Evolutionary conservation across 495 filamentous ascomycete species (phyloP), one percentile per base, ranked within the genome.

Genomic region (Penicillium chermesinum): DNA sequence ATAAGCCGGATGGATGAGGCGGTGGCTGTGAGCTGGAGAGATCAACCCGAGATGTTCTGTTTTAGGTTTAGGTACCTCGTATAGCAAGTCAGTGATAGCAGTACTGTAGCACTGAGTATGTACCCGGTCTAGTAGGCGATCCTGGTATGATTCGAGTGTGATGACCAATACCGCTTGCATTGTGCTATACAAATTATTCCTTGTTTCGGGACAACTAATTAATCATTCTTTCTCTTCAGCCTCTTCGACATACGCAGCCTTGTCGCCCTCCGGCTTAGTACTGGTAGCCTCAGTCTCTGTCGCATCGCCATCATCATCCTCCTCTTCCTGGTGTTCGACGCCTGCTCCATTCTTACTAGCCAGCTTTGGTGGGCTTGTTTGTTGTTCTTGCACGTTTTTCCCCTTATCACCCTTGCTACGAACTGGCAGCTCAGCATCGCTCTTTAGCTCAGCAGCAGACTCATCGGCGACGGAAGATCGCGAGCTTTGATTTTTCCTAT

Each of bases 401-500:
- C 58, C 65, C 49, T 63, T 60, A 3, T 47, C 33, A 5, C 43
- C 48, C 40, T 38, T n/a, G 46, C 40, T 15, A 44, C 45, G 35
- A 55, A 34, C 1, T 4, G 52, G 32, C 9, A 46, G 34, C 27
- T 58, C 63, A 10, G 47, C 48, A 19, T 63, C 61, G 36, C 56
- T 58, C 45, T 58, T 59, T 27, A 51, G 20, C 34, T 69, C 65
- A 7, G 54, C 44, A 8, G 39, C 57, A 9, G 60, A 61, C 33
- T 69, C 60, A 6, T 65, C 61, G 8, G 44, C 52, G 7, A 40
- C 37, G 42, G 47, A 59, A 16, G 48, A 43, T 6, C 36, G 38
- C 0, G 50, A 46, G 3, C 43, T 49, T 2, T 37, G 40, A 8
- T 54, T 51, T 5, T 21, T 50, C n/a, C 54, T 55, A 2, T 58